Percentiles rank a stretch among this genome's conserved stretches.
Conservation (phyloP, 306 rosid species). For the Gynostemma pentaphyllum region DNA sequence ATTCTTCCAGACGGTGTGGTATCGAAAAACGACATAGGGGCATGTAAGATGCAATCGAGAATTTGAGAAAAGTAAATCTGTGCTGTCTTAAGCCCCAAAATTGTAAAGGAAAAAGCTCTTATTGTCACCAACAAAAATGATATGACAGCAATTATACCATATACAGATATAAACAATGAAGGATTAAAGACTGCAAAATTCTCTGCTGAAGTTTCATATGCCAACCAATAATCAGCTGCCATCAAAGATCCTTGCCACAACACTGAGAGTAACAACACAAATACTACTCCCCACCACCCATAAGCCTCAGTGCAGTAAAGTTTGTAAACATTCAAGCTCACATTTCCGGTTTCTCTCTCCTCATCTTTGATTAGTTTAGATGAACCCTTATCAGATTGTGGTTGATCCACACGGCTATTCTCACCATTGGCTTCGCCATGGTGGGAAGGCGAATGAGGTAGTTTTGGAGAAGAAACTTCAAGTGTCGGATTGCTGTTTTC, state of each 20-base stretch:
- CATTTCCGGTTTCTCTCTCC: slow-evolving; percentile 68
- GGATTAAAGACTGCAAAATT: slow-evolving; percentile 1
- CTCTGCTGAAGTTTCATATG: slow-evolving; percentile 56
- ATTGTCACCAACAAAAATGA: slow-evolving; percentile 63
- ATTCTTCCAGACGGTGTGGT: slow-evolving; percentile 83
- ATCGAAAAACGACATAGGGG: slow-evolving; percentile 76
- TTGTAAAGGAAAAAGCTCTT: slow-evolving; percentile 58
- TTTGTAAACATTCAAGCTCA: slow-evolving; percentile 74
- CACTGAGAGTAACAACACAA: slow-evolving; percentile 58
- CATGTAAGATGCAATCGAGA: slow-evolving; percentile 61
- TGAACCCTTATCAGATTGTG: slow-evolving; percentile 33
- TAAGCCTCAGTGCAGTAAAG: slow-evolving; percentile 64
- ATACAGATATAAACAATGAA: not conserved
- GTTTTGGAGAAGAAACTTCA: slow-evolving; percentile 27
- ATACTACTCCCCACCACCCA: slow-evolving; percentile 37
- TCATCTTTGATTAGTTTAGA: slow-evolving; percentile 18
- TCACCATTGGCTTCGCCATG: slow-evolving; percentile 35
- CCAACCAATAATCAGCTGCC: slow-evolving; percentile 89
- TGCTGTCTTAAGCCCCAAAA: slow-evolving; percentile 57
- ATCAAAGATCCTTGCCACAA: slow-evolving; percentile 63
- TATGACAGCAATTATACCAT: not conserved
- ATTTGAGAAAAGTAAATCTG: slow-evolving; percentile 63
- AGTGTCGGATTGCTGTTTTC: slow-evolving; percentile 33
- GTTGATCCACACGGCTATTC: slow-evolving; percentile 35
- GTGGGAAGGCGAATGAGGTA: slow-evolving; percentile 23